Evolutionary conservation across 1,139 yeast genomes (phyloP).

Genomic region (Lodderomyces orthopsilosis): DNA sequence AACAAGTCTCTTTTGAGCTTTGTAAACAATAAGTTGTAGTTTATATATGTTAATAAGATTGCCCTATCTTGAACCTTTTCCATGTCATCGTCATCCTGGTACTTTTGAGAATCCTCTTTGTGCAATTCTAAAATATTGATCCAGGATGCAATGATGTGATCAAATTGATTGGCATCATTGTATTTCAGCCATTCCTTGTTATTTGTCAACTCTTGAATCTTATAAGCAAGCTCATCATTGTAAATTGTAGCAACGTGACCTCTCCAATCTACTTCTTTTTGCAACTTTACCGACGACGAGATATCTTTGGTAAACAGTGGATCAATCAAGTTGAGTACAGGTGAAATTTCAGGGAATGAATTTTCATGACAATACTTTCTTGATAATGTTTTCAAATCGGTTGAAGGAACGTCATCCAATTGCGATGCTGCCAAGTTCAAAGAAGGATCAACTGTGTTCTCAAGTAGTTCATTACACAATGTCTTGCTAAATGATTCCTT

Average conservation of each 20-base stretch:
- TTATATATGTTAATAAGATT: constrained; percentile 70
- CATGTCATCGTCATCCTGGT: constrained; percentile 44
- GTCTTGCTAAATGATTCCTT: constrained; percentile 34
- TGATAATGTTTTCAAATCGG: constrained; percentile 48
- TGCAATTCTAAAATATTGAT: constrained; percentile 44
- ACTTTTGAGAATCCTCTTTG: constrained; percentile 44
- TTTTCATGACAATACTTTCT: constrained; percentile 41
- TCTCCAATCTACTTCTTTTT: constrained; percentile 61
- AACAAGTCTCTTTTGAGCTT: constrained; percentile 70
- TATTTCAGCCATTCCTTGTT: constrained; percentile 25
- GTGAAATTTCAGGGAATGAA: constrained; percentile 32
- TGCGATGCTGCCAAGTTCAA: constrained; percentile 58
- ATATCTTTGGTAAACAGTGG: constrained; percentile 39
- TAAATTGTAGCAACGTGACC: constrained; percentile 64
- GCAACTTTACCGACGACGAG: constrained; percentile 25
- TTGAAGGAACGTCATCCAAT: constrained; percentile 20
- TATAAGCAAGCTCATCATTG: constrained; percentile 71
- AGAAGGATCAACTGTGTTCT: constrained; percentile 66
- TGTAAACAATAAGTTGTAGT: constrained; percentile 63
- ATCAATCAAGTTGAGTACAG: constrained; percentile 44
- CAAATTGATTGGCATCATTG: constrained; percentile 28
- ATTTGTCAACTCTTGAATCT: constrained; percentile 44
- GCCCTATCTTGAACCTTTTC: constrained; percentile 70
- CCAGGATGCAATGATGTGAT: constrained; percentile 37
- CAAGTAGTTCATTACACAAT: constrained; percentile 54